Conservation (phyloP, 192 early-diverging fungal genomes). For the Bifiguratus adelaidae region DNA sequence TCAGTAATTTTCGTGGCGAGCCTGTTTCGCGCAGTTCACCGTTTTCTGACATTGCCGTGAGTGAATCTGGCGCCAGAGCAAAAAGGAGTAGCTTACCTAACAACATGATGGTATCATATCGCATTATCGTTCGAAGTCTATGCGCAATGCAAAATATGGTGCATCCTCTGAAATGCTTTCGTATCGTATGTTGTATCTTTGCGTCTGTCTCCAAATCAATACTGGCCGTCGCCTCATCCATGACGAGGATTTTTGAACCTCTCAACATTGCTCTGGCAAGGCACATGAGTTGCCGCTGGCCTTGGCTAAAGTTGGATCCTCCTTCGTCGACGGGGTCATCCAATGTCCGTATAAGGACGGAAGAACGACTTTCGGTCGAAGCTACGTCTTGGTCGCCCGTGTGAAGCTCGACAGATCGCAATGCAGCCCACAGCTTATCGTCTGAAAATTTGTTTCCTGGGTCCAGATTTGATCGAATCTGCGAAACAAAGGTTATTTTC, state of each 20-base stretch:
- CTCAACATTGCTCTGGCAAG: conserved; percentile 72
- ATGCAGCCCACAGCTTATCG: conserved; percentile 62
- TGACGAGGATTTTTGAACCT: conserved; percentile 32
- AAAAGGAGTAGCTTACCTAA: conserved; percentile 12
- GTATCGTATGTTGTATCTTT: conserved; percentile 80
- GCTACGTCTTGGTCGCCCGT: background rate
- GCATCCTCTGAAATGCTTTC: conserved; percentile 42
- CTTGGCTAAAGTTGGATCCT: conserved; percentile 68
- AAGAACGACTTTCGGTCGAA: conserved; percentile 1
- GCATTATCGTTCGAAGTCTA: conserved; percentile 36
- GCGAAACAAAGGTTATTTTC: background rate
- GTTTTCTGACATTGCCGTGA: no score
- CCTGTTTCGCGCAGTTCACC: no score
- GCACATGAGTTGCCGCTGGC: conserved; percentile 70
- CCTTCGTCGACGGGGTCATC: conserved; percentile 78
- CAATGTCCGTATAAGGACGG: conserved; percentile 44
- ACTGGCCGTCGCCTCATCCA: conserved; percentile 64
- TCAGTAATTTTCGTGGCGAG: background rate
- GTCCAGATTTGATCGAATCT: conserved; percentile 77
- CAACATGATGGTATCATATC: conserved; percentile 40
- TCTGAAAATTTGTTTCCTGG: conserved; percentile 76
- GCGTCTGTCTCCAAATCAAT: conserved; percentile 80
- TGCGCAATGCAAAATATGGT: conserved; percentile 42
- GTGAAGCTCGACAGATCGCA: conserved; percentile 55
- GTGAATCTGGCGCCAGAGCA: no score